phyloP scores from a whole-genome alignment of 768 basidiomycete species.

The Pleurotus eryngii region DNA sequence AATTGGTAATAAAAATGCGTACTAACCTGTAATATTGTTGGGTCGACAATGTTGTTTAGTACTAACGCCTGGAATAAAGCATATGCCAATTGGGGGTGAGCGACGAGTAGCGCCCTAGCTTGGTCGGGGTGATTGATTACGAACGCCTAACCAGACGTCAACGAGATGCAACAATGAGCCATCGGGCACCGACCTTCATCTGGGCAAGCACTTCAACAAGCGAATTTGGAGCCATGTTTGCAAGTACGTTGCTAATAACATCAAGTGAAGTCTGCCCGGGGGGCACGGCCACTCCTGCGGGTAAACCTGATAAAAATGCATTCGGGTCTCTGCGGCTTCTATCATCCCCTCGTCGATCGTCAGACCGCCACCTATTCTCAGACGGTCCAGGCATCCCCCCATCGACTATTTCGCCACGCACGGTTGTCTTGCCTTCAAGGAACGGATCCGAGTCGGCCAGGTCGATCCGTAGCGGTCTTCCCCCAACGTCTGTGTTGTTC shows the following conservation, averaged over 20 bases:
- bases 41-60: slow-evolving; percentile 90
- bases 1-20: neutral
- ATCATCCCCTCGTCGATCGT: slow-evolving; percentile 23
- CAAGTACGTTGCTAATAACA: slow-evolving; percentile 82
- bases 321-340: slow-evolving; percentile 32
- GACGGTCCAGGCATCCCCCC: slow-evolving; percentile 57
- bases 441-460: slow-evolving; percentile 92
- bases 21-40: slow-evolving; percentile 61
- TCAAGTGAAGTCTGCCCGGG: slow-evolving; percentile 74
- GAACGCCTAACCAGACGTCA: slow-evolving; percentile 60
- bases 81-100: slow-evolving; percentile 92
- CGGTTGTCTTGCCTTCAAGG: slow-evolving; percentile 86
- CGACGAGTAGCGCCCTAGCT: slow-evolving; percentile 71
- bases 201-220: slow-evolving; percentile 94
- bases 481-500: slow-evolving; percentile 89
- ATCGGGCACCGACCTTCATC: slow-evolving; percentile 76
- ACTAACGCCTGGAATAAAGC: slow-evolving; percentile 94
- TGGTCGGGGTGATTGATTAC: slow-evolving; percentile 90
- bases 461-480: slow-evolving; percentile 90
- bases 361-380: slow-evolving; percentile 46
- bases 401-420: slow-evolving; percentile 78
- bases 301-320: slow-evolving; percentile 63
- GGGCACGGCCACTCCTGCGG: slow-evolving; percentile 71
- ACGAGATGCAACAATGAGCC: slow-evolving; percentile 13
- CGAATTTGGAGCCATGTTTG: slow-evolving; percentile 77